Conservation (phyloP, 2,329 filamentous ascomycete genomes). For the Sporothrix phasma region DNA sequence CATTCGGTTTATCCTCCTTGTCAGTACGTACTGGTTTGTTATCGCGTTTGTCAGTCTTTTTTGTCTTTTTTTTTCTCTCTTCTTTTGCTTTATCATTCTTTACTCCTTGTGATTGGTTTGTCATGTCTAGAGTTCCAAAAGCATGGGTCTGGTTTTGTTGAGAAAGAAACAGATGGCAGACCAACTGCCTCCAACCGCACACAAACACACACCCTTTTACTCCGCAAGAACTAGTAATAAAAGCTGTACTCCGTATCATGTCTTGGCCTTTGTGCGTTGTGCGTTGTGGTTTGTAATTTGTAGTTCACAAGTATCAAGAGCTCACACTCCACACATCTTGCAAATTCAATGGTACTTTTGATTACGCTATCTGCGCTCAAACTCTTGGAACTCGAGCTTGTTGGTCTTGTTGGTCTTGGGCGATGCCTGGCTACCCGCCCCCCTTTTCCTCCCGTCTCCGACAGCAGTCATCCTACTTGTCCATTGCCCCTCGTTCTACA, state of each 20-base stretch:
- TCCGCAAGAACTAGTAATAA: background rate
- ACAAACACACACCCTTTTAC: background rate
- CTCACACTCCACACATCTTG: no score
- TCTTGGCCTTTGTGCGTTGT: no score
- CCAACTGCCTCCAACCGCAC: background rate
- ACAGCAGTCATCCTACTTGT: conserved; percentile 54
- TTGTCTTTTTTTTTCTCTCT: background rate
- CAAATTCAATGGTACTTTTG: background rate
- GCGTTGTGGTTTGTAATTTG: no score
- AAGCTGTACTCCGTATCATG: background rate
- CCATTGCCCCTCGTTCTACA: conserved; percentile 49
- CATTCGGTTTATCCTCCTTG: background rate
- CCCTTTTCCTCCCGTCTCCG: conserved; percentile 20
- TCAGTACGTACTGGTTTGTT: conserved; percentile 27
- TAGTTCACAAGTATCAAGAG: no score
- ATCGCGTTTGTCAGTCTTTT: background rate
- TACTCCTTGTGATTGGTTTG: no score
- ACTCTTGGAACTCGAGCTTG: background rate
- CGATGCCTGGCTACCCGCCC: background rate
- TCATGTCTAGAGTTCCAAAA: no score
- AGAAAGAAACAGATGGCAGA: no score
- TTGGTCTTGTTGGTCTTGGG: background rate
- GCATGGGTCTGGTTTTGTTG: no score
- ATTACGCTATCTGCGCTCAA: background rate
- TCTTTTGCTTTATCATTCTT: background rate